Base-by-base conservation (phyloP, 441 rosid genomes). In the Eruca vesicaria region DNA sequence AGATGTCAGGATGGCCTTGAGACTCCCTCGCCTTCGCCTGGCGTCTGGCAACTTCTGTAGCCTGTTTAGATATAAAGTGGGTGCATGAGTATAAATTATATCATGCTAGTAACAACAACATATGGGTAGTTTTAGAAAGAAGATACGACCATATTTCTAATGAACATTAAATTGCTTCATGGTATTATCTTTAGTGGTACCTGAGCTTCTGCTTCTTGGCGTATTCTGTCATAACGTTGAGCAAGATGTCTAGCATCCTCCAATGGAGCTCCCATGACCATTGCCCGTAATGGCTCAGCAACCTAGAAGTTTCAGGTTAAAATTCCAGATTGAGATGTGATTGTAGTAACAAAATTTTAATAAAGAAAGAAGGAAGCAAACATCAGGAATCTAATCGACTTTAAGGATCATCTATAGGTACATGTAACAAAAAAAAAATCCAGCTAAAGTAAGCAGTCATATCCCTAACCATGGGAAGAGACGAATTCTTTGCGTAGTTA, bases 201-300 rank as follows among this genome's bases (percentile, higher is more conserved):
- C 55, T 94, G 99, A 76, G 92, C 88, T 89, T 92, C 97, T 60
- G 96, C 90, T 83, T 94, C 98, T 78, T 92, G 96, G 57, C 98
- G 87, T 88, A 95, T 84, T 81, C 96, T 87, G 77, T 95, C 96
- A 81, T 91, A 95, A 21, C 95, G 93, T 72, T 93, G 55, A 48
- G 55, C 55, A 48, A 48, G 55, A 48, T 48, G 55, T 48, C 55
- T 48, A 48, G 55, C 55, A 48, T 48, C 55, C 55, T 48, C 55
- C 55, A 48, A 48, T 3, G 55, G 55, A 48, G 55, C 55, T 48
- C 55, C 55, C 55, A 48, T 48, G 55, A 48, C 55, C 55, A 48
- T 48, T 48, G 55, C 55, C 0, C 55, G 2, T 48, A 48, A 48
- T 7, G 55, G 55, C 55, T 48, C 55, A 48, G 55, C 55, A 7